Evolutionary conservation across 306 rosid species (phyloP).

Genomic region (Acacia confusa): DNA sequence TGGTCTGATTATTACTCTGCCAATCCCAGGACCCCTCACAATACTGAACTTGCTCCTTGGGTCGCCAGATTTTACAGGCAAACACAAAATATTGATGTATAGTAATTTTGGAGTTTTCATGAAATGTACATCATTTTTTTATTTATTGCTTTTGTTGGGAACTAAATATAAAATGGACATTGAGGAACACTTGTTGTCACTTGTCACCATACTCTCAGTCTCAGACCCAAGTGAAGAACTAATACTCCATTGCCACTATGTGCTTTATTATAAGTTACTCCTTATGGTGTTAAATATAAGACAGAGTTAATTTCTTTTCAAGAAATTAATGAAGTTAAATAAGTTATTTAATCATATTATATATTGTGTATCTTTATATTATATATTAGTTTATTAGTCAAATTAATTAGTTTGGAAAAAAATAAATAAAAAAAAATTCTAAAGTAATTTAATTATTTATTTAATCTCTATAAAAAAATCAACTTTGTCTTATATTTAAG

Average conservation of each 20-base stretch:
- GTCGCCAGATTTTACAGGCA: slow-evolving; percentile 70
- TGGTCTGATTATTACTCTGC: slow-evolving; percentile 80
- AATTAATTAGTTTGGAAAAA: too few relatives aligned
- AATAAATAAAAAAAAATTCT: too few relatives aligned
- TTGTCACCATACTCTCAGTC: neutral
- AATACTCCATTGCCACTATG: neutral
- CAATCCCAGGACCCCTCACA: slow-evolving; percentile 64
- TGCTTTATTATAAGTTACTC: too few relatives aligned
- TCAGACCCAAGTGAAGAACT: neutral
- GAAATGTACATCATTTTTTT: neutral
- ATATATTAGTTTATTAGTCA: too few relatives aligned
- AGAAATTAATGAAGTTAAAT: too few relatives aligned
- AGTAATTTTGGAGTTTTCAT: slow-evolving; percentile 1
- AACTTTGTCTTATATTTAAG: too few relatives aligned
- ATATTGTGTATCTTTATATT: too few relatives aligned
- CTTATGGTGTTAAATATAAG: too few relatives aligned
- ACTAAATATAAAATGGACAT: neutral
- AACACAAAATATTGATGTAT: slow-evolving; percentile 29
- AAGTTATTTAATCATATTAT: too few relatives aligned
- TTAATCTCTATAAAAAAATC: too few relatives aligned
- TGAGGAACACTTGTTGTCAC: neutral
- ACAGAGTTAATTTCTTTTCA: too few relatives aligned
- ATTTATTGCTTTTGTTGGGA: neutral
- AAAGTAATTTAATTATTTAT: too few relatives aligned
- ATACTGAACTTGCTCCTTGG: slow-evolving; percentile 90